Conservation (phyloP, 768 basidiomycete species). For the Boletus eberwhitei region DNA sequence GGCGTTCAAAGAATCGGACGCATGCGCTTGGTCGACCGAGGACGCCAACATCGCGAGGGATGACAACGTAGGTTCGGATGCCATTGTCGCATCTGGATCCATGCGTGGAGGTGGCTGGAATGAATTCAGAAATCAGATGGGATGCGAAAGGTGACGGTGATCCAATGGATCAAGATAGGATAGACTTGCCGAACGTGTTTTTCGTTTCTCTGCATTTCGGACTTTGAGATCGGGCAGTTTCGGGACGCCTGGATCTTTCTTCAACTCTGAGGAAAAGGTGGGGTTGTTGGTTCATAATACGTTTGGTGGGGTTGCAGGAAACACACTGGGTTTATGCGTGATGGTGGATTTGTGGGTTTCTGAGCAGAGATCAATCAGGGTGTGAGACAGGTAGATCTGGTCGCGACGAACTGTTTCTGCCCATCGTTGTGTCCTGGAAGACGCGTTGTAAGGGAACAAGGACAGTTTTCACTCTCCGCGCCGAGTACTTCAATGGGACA, state of each 20-base stretch:
- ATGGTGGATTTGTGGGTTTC: slow-evolving; percentile 24
- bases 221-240: slow-evolving; percentile 73
- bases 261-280: slow-evolving; percentile 51
- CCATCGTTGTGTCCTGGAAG: slow-evolving; percentile 17
- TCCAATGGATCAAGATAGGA: neutral
- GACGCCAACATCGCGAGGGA: slow-evolving; percentile 54
- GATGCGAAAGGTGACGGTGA: neutral
- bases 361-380: slow-evolving; percentile 2
- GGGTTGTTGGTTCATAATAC: neutral
- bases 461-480: slow-evolving; percentile 10
- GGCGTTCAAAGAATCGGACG: slow-evolving; percentile 29
- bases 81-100: slow-evolving; percentile 63
- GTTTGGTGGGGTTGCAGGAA: neutral
- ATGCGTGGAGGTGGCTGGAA: slow-evolving; percentile 25
- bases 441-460: neutral
- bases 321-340: slow-evolving; percentile 28
- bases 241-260: slow-evolving; percentile 88
- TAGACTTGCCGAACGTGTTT: slow-evolving; percentile 39
- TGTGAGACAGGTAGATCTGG: neutral
- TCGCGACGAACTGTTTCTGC: slow-evolving; percentile 29
- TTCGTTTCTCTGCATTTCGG: slow-evolving; percentile 49
- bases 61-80: slow-evolving; percentile 66
- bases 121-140: neutral
- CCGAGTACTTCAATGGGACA: neutral
- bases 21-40: slow-evolving; percentile 15